Evolutionary conservation across 495 filamentous ascomycete genomes (phyloP), one percentile per base, ranked within the genome.

Genomic region (Aspergillus coremiiformis): DNA sequence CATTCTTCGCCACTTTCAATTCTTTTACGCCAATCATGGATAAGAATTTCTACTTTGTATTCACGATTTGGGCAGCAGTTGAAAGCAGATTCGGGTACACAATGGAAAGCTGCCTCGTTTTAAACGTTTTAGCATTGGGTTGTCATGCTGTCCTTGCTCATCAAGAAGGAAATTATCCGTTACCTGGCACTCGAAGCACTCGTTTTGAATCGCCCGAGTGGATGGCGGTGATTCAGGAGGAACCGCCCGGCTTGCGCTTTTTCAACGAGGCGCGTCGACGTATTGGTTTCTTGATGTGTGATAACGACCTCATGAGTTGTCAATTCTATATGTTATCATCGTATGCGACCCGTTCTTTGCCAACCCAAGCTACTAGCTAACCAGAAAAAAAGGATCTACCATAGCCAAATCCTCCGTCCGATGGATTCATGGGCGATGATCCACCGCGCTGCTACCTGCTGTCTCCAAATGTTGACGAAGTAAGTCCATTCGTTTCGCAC

Each of bases 351-450:
- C 21, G 14, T 32, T 24, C 11, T 29, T 27, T n/a, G 3, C 21
- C 32, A 17, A 4, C 2, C 9, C 21, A 21, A 23, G 32, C 8
- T 35, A 20, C 45, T 56, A 50, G 49, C 55, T 60, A 12, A 62
- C 39, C 5, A 1, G 15, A 24, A 3, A 39, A 61, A 52, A 4
- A 64, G 66, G 56, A 56, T 67, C 42, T 75, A 75, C 35, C 73
- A 72, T 44, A 68, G 51, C 47, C 72, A 76, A 42, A 76, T 76
- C 3, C 63, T 72, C 15, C 69, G 72, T 39, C 71, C 71, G 3
- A 71, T 76, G 66, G 72, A 76, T 48, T 63, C 69, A 0, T 74
- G 72, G 65, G 71, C 71, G 8, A 75, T 76, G 72, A 66, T 74
- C 29, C 70, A 73, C 42, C 71, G 72, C n/a, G 72, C 72, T 5